These are phyloP conservation scores for Podochytrium sp. DNA, from an alignment of 192 early-diverging fungal species.

Conservation along the genomic window DNA sequence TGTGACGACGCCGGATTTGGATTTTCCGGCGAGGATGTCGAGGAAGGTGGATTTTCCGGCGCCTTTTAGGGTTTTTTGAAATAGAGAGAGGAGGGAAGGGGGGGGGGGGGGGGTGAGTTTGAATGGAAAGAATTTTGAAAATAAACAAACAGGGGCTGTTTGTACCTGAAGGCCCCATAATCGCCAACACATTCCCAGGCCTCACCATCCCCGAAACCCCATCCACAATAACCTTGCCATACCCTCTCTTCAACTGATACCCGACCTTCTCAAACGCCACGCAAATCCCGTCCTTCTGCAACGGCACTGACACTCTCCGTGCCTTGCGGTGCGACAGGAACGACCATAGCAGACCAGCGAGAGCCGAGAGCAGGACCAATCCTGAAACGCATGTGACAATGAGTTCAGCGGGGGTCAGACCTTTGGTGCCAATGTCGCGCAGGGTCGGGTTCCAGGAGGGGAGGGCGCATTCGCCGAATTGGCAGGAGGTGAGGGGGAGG, in stretches of 20 bases:
- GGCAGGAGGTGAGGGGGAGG: conserved; percentile 52
- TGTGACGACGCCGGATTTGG: conserved; percentile 42
- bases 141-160: not conserved
- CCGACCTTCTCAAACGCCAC: conserved; percentile 36
- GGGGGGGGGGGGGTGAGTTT: not conserved
- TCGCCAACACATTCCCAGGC: conserved; percentile 79
- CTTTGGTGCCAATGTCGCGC: conserved; percentile 3
- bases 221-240: conserved; percentile 65
- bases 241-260: conserved; percentile 30
- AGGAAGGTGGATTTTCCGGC: conserved; percentile 90
- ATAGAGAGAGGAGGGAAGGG: not conserved
- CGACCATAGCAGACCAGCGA: conserved; percentile 26
- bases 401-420: conserved; percentile 10
- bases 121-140: not conserved
- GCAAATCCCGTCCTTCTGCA: conserved; percentile 33
- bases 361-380: not conserved
- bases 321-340: conserved; percentile 17
- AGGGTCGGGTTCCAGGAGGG: conserved; percentile 37
- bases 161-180: conserved; percentile 90
- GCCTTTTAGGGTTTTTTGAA: conserved; percentile 38
- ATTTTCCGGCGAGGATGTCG: conserved; percentile 76
- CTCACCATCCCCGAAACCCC: conserved; percentile 70
- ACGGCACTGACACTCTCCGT: conserved; percentile 24
- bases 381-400: not conserved
- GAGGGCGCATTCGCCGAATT: conserved; percentile 60